phyloP scores from a whole-genome alignment of 2,329 filamentous ascomycete genomes.

The Diplodia sapinea region DNA sequence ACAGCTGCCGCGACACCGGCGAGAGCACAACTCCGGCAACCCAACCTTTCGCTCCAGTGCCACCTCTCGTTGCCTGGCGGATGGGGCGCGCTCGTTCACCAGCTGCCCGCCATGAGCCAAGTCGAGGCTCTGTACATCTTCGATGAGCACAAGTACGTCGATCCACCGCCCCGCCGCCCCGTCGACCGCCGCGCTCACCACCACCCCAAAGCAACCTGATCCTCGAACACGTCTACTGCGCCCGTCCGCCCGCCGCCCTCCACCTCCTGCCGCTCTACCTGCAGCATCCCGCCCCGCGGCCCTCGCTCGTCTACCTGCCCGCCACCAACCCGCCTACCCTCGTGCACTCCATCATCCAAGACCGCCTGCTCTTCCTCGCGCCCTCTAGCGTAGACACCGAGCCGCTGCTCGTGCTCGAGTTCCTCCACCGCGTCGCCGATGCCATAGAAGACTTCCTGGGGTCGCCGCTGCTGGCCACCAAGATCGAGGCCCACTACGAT shows the following conservation, averaged over 20 bases:
- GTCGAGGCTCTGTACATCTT: slow-evolving; percentile 97
- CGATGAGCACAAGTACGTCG: slow-evolving; percentile 83
- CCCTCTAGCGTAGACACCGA: slow-evolving; percentile 87
- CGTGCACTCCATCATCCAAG: slow-evolving; percentile 85
- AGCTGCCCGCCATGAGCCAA: slow-evolving; percentile 60
- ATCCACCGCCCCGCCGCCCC: slow-evolving; percentile 2
- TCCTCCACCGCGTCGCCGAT: slow-evolving; percentile 91
- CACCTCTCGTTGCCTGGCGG: not conserved
- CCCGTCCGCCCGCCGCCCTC: slow-evolving; percentile 75
- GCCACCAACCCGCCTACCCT: slow-evolving; percentile 84
- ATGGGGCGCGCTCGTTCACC: not conserved
- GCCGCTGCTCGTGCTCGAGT: slow-evolving; percentile 88
- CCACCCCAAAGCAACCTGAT: slow-evolving; percentile 72
- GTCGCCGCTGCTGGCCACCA: slow-evolving; percentile 80
- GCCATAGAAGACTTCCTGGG: slow-evolving; percentile 93
- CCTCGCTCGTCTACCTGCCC: slow-evolving; percentile 83
- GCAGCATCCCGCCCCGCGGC: slow-evolving; percentile 77
- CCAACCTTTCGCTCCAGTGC: not conserved
- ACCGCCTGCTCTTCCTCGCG: slow-evolving; percentile 83
- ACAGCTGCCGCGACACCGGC: not conserved
- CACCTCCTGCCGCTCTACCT: slow-evolving; percentile 86
- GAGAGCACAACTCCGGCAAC: not conserved
- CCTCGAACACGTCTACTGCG: slow-evolving; percentile 87
- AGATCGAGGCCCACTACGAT: slow-evolving; percentile 90
- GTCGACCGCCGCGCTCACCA: slow-evolving; percentile 20